Conservation (phyloP, 2,329 filamentous ascomycete genomes). For the Didymella lethalis region DNA sequence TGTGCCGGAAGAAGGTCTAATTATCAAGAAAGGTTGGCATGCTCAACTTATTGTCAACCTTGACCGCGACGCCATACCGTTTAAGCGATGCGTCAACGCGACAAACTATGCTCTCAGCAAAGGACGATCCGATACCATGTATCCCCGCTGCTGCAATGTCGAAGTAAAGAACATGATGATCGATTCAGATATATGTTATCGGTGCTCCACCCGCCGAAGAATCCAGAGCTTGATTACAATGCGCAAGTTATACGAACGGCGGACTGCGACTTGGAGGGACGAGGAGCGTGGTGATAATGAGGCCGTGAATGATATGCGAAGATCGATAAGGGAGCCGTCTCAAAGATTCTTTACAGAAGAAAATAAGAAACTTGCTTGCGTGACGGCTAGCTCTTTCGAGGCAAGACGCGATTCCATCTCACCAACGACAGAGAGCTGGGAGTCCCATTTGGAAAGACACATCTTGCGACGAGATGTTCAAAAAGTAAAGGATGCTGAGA, state of each 20-base stretch:
- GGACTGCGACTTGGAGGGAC: neutral
- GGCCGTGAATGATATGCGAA: neutral
- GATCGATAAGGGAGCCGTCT: neutral
- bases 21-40: neutral
- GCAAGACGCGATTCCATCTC: neutral
- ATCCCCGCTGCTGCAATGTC: constrained; percentile 1
- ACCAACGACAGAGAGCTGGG: neutral
- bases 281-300: neutral
- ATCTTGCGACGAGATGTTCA: neutral
- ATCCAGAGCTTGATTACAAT: neutral
- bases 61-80: neutral
- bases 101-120: neutral
- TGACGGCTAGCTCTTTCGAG: neutral
- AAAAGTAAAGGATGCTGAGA: neutral
- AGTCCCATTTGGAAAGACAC: neutral
- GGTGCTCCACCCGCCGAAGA: neutral
- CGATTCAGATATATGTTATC: neutral
- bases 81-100: neutral
- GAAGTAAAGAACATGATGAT: neutral
- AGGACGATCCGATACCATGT: neutral
- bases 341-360: neutral
- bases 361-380: neutral
- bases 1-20: neutral
- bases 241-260: neutral
- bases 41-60: neutral